Base-by-base conservation (phyloP, 2,329 filamentous ascomycete genomes). In the Aspergillus sp. region DNA sequence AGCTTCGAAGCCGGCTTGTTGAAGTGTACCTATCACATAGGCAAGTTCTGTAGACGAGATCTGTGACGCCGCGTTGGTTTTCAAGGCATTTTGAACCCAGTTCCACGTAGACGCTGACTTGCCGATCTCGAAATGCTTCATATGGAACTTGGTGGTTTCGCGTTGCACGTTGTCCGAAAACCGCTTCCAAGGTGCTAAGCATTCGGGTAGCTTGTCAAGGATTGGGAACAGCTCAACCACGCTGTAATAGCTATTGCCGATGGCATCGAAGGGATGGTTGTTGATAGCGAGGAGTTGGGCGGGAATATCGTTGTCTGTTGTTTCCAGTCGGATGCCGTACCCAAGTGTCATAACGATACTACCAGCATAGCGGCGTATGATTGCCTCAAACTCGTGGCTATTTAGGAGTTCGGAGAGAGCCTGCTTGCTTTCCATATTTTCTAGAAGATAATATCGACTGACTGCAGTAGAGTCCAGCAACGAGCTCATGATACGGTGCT, bases 391-490 rank as follows among this genome's bases (percentile, higher is more conserved):
- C 30, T 76, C 73, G 1, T 63, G 63, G 10, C 8, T 47, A 15
- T 4, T 1, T 15, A 83, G 61, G 0, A 83, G 66, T 10, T 82
- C 78, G 11, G 69, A 70, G 0, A 83, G 60, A 0, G 82, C 62
- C 54, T 82, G 79, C 57, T 74, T 78, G 32, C 76, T 78, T 63
- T 83, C 82, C 7, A 82, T 70, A 11, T 81, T 78, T 62, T 82
- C 80, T 0, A 83, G 62, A 0, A 72, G 68, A 13, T 70, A 70
- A 59, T 82, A 83, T 0, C 71, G 73, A 2, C 65, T 64, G 3
- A 67, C 69, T 0, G 70, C 64, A 1, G 64, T 44, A 53, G 74
- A 32, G 68, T 73, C 59, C 62, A 66, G 72, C 15, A 76, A 69
- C 11, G 72, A 75, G 21, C 67, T 73, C 61, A 73, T 73, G 66